These are phyloP conservation scores for Danielia oregonensis DNA, from an alignment of 805 yeast genomes.

Conservation along the genomic window DNA sequence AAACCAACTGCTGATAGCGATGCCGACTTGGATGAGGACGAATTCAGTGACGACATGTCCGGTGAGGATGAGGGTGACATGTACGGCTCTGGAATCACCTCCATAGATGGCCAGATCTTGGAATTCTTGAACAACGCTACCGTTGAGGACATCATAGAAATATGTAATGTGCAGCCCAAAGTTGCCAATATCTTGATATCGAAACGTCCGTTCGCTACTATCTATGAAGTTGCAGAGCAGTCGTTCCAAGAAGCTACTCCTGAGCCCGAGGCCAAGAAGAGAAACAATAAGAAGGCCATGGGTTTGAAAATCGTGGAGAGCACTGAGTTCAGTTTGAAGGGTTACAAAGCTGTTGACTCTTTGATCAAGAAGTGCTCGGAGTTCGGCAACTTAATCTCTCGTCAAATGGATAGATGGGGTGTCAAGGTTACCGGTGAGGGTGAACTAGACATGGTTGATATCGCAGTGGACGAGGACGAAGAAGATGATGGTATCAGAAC, in stretches of 20 bases:
- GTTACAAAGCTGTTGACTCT: constrained; percentile 94
- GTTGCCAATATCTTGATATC: constrained; percentile 62
- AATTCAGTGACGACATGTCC: constrained; percentile 46
- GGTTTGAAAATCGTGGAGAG: constrained; percentile 76
- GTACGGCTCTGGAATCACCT: constrained; percentile 35
- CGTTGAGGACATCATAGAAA: constrained; percentile 71
- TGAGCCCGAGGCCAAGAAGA: constrained; percentile 32
- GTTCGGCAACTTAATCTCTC: constrained; percentile 66
- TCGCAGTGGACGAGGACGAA: constrained; percentile 31
- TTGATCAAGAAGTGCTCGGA: constrained; percentile 77
- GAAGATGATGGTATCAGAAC: constrained; percentile 31
- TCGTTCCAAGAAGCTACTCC: constrained; percentile 38
- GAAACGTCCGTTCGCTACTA: constrained; percentile 63
- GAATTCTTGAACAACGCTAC: constrained; percentile 78
- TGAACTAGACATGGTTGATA: constrained; percentile 61
- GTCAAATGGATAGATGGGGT: constrained; percentile 84
- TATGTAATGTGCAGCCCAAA: constrained; percentile 64
- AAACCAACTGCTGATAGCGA: constrained; percentile 28
- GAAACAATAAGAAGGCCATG: constrained; percentile 41
- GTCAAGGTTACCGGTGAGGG: constrained; percentile 68
- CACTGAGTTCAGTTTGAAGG: constrained; percentile 66
- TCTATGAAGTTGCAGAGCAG: constrained; percentile 57
- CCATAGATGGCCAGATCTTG: constrained; percentile 63
- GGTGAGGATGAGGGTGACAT: constrained; percentile 39
- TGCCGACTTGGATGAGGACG: constrained; percentile 43